Evolutionary conservation across 306 rosid genomes (phyloP), one percentile per base, ranked within the genome.

Genomic region (Citrullus colocynthis): DNA sequence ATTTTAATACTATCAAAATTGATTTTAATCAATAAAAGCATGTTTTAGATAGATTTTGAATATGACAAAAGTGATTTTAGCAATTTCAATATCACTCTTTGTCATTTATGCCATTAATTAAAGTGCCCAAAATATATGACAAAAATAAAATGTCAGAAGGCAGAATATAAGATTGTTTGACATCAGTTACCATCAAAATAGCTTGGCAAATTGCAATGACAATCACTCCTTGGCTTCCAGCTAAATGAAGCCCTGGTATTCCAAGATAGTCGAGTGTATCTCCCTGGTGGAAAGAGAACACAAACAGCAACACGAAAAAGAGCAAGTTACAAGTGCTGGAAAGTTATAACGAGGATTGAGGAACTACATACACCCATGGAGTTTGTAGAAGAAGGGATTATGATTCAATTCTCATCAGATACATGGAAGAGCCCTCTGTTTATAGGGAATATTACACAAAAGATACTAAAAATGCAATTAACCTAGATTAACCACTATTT

Each of bases 191-290:
- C 98, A 94, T 94, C 78, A 92, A 89, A 57, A 94, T 89, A 76
- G 81, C 92, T 86, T 94, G 98, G 87, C 98, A 94, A 76, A 94
- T 83, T 69, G 98, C 98, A 82, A 94, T 91, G 83, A 94, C 97
- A 60, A 87, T 74, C 79, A 94, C 93, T 75, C 98, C 98, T 86
- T 92, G 98, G 85, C 96, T 86, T 87, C 98, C 98, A 74, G 98
- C 98, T 71, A 94, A 62, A 78, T 94, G 98, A 73, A 94, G 93
- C 77, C 98, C 98, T 9, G 86, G 93, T 85, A 94, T 89, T 75
- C 97, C 98, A 56, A 92, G 96, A 83, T 94, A 94, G 83, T 94
- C 98, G 30, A 94, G 80, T 62, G 97, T 94, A 79, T 90, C 98
- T 77, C 98, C 98, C 97, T 93, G 83, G 80, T 80, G 39, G 56